Evolutionary conservation across 1,284 basidiomycete species (phyloP), one percentile per base, ranked within the genome.

Genomic region (Cystobasidium slooffiae): DNA sequence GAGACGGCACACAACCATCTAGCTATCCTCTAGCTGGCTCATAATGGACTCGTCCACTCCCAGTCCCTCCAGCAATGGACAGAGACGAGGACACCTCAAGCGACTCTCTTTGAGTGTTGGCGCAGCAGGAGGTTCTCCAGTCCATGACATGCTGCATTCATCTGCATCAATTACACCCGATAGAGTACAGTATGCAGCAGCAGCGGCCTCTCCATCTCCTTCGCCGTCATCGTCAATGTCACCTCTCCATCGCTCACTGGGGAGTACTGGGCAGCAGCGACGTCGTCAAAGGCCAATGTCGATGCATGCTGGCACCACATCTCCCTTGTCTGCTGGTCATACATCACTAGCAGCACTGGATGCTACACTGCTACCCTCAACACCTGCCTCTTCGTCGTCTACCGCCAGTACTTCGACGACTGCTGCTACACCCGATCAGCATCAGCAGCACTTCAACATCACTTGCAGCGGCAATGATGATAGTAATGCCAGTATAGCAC

Each of bases 231-330:
- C 53, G 37, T 63, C 61, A 20, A 51, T 52, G 39, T 73, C 70
- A 37, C 62, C 70, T 8, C 52, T 73, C 14, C 63, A 73, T 62
- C 70, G 70, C 63, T 58, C 62, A 37, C 24, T 73, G 14, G 70
- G 69, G 39, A 31, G 55, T 46, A n/a, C 10, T n/a, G 63, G 63
- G 16, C 24, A 44, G 10, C 16, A 20, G 41, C 22, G 31, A 6
- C 44, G 70, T 14, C 49, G 70, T 24, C 62, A 56, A 63, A 20
- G 70, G 37, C 70, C 70, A 9, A 55, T 73, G 52, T 73, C 70
- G 37, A 62, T 73, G 43, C 62, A 73, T 47, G 20, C 62, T 31
- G 55, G 68, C 46, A n/a, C 49, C 9, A 41, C 56, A 1, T 73
- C 70, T 41, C 63, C 70, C n/a, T 49, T 62, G n/a, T 62, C 69